Base-by-base conservation (phyloP, 495 filamentous ascomycete genomes). In the Tuber microsphaerosporum region DNA sequence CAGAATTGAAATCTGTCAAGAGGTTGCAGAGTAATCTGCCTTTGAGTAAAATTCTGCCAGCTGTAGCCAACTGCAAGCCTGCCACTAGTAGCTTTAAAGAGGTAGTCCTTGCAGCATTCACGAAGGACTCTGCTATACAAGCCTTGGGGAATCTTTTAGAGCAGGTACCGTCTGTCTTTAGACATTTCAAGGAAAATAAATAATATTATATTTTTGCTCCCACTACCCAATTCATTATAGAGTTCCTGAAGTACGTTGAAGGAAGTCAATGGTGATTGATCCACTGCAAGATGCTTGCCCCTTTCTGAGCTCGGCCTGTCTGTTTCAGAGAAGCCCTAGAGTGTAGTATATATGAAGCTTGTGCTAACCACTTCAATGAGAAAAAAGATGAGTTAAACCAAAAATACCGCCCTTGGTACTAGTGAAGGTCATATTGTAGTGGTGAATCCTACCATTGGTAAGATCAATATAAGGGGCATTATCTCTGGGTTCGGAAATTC, bases 201-300 rank as follows among this genome's bases (percentile, higher is more conserved):
- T 7, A 51, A 51, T 51, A 51, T 20, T 51, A 51, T 20, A 2
- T 51, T 2, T 51, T 51, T 20, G 46, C 46, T 2, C 46, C 46
- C 8, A 51, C 46, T 3, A n/a, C 46, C 20, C 0, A 51, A 20
- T 51, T n/a, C 20, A 6, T 51, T 51, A 5, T 51, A n/a, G 46
- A 51, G 0, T 51, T 51, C 46, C 20, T 51, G 5, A n/a, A n/a
- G 20, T 6, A 7, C 6, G 3, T n/a, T 0, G 5, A 9, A 1
- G 46, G 0, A 6, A 22, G n/a, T 2, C 46, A 4, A 0, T 0
- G 2, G 5, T 7, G 20, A 8, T 22, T n/a, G 20, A 20, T 1
- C 46, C 20, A 5, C 46, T 20, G 46, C 46, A 3, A 51, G 20
- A 6, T n/a, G 5, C 20, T 51, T n/a, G 46, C n/a, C 7, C 5